Evolutionary conservation across 768 basidiomycete species (phyloP), one percentile per base, ranked within the genome.

Genomic region (Mycena alexandri): DNA sequence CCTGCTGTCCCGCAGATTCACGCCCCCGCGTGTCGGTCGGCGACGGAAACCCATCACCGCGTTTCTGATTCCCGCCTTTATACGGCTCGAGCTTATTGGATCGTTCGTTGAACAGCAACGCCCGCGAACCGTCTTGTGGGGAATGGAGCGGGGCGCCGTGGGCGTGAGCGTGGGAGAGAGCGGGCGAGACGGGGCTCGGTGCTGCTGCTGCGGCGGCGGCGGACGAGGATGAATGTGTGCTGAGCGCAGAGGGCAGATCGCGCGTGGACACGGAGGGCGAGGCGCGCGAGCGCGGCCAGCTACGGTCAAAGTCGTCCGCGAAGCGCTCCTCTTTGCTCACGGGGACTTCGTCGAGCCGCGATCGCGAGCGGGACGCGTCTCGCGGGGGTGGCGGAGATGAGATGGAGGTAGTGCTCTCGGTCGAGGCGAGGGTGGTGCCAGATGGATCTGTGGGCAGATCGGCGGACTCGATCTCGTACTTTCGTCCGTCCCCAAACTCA

Each of bases 401-500:
- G 76, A 73, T 21, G 71, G 70, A 67, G 70, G 46, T 33, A 5
- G 44, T 14, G 44, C 65, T 71, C 24, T 70, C 65, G 10, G 57
- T 41, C 25, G 61, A 29, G 10, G 58, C 43, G 7, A 61, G 41
- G 4, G 61, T 51, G 13, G 73, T n/a, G 55, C 76, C 73, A 63
- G 79, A 71, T 14, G 79, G 65, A 62, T 77, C 80, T 6, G 77
- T 65, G 16, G 77, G 72, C 8, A 70, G 74, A 41, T 84, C 80
- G 25, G 82, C 74, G 9, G 86, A 79, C 73, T 91, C 89, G 61
- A 97, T 87, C 69, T 91, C 94, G 81, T 98, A 97, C 77, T 94
- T 93, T 52, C 92, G 88, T 13, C 96, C 96, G 75, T 99, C 98
- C 5, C 89, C 96, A 75, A 99, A 99, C 76, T 99, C 96, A 73